Evolutionary conservation across 352 stramenopile species (phyloP).

Genomic region (Phytopythium vexans): DNA sequence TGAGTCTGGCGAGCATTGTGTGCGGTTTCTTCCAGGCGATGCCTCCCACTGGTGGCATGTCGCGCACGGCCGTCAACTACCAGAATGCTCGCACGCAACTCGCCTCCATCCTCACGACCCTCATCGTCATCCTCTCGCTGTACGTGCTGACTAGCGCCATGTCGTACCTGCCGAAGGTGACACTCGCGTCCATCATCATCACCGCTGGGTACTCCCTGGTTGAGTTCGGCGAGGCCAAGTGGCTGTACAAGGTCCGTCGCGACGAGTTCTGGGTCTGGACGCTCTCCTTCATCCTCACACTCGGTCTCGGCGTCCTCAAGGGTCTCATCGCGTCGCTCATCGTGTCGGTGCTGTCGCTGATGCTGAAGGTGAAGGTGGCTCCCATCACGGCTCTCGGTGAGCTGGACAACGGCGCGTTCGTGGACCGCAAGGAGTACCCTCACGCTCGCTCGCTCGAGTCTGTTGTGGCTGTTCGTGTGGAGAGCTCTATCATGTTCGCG

Average conservation of each 20-base stretch:
- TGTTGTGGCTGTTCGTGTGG: slow-evolving; percentile 39
- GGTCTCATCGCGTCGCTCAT: neutral
- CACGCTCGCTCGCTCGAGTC: slow-evolving; percentile 18
- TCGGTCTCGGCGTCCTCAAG: slow-evolving; percentile 8
- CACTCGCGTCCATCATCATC: slow-evolving; percentile 87
- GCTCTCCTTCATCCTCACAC: slow-evolving; percentile 45
- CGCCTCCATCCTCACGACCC: slow-evolving; percentile 72
- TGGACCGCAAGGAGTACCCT: slow-evolving; percentile 14
- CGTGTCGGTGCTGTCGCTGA: neutral
- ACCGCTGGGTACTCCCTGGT: slow-evolving; percentile 87
- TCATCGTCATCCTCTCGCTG: slow-evolving; percentile 81
- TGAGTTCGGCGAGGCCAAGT: slow-evolving; percentile 83
- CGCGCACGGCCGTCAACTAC: slow-evolving; percentile 87
- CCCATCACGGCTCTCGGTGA: slow-evolving; percentile 34
- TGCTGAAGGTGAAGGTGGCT: slow-evolving; percentile 15
- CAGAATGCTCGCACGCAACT: slow-evolving; percentile 81
- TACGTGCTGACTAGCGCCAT: slow-evolving; percentile 82
- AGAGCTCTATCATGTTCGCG: slow-evolving; percentile 57
- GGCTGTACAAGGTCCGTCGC: slow-evolving; percentile 62
- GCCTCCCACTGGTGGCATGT: slow-evolving; percentile 83
- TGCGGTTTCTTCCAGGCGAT: slow-evolving; percentile 84
- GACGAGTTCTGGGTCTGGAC: slow-evolving; percentile 38
- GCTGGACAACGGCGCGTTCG: slow-evolving; percentile 16
- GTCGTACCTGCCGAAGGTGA: slow-evolving; percentile 78
- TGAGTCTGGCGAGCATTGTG: slow-evolving; percentile 81